Evolutionary conservation across 352 stramenopile genomes (phyloP), one percentile per base, ranked within the genome.

Genomic region (Peronospora destructor): DNA sequence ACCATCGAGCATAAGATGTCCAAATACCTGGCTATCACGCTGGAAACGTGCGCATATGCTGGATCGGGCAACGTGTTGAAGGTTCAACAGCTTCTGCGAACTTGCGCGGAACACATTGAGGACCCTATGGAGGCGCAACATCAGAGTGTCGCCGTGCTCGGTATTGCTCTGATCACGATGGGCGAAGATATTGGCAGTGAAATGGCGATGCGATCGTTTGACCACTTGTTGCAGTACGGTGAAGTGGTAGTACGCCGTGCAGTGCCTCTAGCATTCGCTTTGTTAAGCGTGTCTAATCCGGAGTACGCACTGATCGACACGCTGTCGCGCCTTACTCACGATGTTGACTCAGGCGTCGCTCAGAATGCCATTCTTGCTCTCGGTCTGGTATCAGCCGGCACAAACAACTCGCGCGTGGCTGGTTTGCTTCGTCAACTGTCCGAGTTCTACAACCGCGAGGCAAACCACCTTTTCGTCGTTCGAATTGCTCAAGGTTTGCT

Each of bases 161-260:
- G 96, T 51, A 98, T 99, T 59, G 95, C 90, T 19, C 68, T 99
- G 13, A 98, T 99, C 40, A 95, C 95, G 1, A 97, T 99, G 83
- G 96, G 96, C 36, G 97, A 99, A 70, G 95, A 89, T 56, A 91
- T 98, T 46, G 91, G 92, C 25, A 88, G 85, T 47, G 96, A 99
- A 68, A 99, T 99, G 97, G 91, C 94, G 11, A 87, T 99, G 56
- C 83, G 97, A 55, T 97, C 95, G 34, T 99, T 98, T 62, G 96
- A 99, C 52, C 97, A 99, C 67, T 82, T 99, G 58, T 83, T 99
- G 28, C 97, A 99, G 70, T 99, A 99, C 66, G 97, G 96, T 35
- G 96, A 99, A 71, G 79, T 98, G 29, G 87, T 91, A 5, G 96
- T 99, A 45, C 92, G 96, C 51, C 87, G 96, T 19, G 96, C 94